These are phyloP conservation scores for Podospora anserina DNA, from an alignment of 495 filamentous ascomycete species.

Conservation along the genomic window DNA sequence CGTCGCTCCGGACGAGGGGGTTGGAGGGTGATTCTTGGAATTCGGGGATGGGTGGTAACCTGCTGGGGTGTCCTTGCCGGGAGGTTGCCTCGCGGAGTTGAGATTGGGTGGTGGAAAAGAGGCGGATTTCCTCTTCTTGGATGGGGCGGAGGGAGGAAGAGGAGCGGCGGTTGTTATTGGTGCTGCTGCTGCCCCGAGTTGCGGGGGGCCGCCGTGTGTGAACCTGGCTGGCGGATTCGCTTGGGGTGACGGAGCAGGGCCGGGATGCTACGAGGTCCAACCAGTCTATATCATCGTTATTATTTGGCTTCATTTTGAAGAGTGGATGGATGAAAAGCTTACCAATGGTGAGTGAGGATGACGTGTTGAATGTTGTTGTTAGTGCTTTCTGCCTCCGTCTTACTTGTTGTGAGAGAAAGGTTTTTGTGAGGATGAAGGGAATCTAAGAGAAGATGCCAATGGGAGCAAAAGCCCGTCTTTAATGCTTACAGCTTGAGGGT, in stretches of 20 bases:
- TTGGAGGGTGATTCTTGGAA: neutral
- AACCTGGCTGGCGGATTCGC: constrained; percentile 3
- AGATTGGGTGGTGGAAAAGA: neutral
- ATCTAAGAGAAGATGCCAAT: neutral
- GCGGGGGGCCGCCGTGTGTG: neutral
- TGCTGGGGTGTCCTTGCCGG: neutral
- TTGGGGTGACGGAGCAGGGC: neutral
- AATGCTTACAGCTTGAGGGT: neutral
- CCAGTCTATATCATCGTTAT: neutral
- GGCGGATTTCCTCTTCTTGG: neutral
- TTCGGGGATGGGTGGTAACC: neutral
- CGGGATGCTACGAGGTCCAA: neutral
- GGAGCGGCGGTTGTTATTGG: neutral
- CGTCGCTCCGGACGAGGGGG: neutral
- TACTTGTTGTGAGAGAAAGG: neutral
- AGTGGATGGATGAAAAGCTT: neutral
- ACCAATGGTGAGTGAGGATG: neutral
- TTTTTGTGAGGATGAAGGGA: neutral
- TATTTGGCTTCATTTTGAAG: neutral
- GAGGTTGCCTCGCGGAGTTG: neutral
- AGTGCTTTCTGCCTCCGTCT: neutral
- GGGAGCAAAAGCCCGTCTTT: neutral
- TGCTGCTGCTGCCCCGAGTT: neutral
- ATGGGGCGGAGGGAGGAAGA: neutral
- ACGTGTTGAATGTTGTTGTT: neutral